Base-by-base conservation (phyloP, 148 eudicot species). In the Diospyros lotus region DNA sequence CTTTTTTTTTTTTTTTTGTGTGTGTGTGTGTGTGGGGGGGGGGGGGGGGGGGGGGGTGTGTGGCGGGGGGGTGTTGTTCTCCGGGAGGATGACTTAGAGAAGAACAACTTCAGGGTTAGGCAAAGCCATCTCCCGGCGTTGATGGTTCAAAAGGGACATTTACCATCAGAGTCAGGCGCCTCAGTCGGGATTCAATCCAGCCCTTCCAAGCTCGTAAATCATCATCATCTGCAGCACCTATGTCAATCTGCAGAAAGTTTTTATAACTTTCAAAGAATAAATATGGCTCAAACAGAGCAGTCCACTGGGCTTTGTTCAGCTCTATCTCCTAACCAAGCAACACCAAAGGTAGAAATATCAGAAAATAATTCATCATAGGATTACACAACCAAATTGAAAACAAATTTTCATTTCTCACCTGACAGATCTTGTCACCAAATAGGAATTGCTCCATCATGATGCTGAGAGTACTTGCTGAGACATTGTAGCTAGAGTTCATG, bases 401-500 rank as follows among this genome's bases (percentile, higher is more conserved):
- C 56, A 72, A 70, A 40, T 43, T 45, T 42, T n/a, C 7, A 44
- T 59, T 55, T n/a, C 78, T 44, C 80, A 94, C 97, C 97, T 88
- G 84, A 66, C 97, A 94, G 28, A 88, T 86, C 64, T 69, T 85
- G 77, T 94, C 85, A 71, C 95, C 98, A 76, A 80, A 82, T 40
- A 86, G 66, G 42, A 94, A 91, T 68, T 94, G 98, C 58, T 94
- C 97, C 79, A 80, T 82, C 95, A 94, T 94, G 60, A 94, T 93
- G 3, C 94, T 80, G 9, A 91, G 91, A 44, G 98, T 94, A 81
- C 94, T 94, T 53, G 86, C 79, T 6, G 97, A 91, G 42, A 94
- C 98, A 81, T 91, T 94, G 88, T 94, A 94, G 66, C 98, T 91
- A 63, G 98, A 94, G 71, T 94, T 94, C 97, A 91, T 91, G 80